Evolutionary conservation across 306 rosid species (phyloP), one percentile per base, ranked within the genome.

Genomic region (Trifolium subterraneum): DNA sequence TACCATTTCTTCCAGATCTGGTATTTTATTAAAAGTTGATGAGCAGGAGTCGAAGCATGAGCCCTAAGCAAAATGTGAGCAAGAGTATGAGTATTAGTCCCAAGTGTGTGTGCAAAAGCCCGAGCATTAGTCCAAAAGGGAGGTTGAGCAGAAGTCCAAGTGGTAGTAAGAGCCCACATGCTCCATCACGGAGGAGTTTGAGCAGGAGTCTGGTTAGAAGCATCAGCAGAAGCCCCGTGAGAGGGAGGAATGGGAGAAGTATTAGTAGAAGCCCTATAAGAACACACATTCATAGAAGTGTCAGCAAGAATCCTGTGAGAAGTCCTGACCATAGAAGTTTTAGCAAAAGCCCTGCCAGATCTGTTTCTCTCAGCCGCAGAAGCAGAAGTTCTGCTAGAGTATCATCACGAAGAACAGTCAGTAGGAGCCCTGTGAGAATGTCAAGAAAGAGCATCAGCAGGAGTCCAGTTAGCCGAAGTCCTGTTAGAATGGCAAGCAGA

Each of bases 31-130:
- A 55, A 82, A 83, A 83, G 90, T 90, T 88, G 85, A 86, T 94
- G 89, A 83, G 95, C 99, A 94, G 99, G 99, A 92, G 92, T 71
- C 90, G 90, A 80, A 92, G 99, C 89, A 55, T 75, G 73, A 93
- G 93, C 90, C 98, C 98, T 72, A 91, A 87, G 85, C 88, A 88
- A 90, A 18, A 88, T 75, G 27, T 79, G 83, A 91, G 94, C 83
- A 93, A 91, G 90, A 88, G 97, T 80, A 91, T 88, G 97, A 94
- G 96, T 78, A 88, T 88, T 82, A 94, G 96, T 84, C 94, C 99
- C 80, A 80, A 87, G 78, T 84, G 76, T 84, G 80, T 25, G 71
- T 80, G 84, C 85, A 88, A 84, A 70, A 88, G 90, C 77, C 87
- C 81, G 13, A 91, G 88, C 66, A 29, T 68, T 44, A 83, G 87